Evolutionary conservation across 2,329 filamentous ascomycete species (phyloP).

Genomic region (Berkeleyomyces rouxiae): DNA sequence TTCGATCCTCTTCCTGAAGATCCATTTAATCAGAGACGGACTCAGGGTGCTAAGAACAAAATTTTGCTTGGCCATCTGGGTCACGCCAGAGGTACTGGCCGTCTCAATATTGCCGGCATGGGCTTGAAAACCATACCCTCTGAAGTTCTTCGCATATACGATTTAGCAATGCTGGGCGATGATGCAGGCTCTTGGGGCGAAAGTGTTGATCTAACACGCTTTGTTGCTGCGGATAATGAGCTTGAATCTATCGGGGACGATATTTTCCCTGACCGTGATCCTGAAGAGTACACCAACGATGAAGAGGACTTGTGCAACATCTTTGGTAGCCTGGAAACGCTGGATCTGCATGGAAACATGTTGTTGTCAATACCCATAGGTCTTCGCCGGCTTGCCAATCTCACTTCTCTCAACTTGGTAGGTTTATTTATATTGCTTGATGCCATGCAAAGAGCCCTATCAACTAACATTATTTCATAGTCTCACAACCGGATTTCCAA

Average conservation of each 20-base stretch:
- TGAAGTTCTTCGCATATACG: conserved; percentile 84
- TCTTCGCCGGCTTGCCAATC: conserved; percentile 50
- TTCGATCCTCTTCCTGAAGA: conserved; percentile 24
- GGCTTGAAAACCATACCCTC: conserved; percentile 61
- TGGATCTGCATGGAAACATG: conserved; percentile 77
- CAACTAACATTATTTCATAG: conserved; percentile 24
- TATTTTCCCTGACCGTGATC: conserved; percentile 59
- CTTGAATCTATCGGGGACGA: conserved; percentile 55
- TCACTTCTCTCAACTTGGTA: conserved; percentile 73
- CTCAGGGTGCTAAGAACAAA: conserved; percentile 42
- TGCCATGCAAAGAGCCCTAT: neutral
- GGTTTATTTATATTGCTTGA: conserved; percentile 18
- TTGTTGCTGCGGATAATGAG: conserved; percentile 83
- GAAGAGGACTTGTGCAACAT: conserved; percentile 56
- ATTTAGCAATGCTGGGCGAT: conserved; percentile 48
- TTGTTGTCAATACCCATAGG: conserved; percentile 59
- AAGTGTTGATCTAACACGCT: conserved; percentile 67
- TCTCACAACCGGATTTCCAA: conserved; percentile 69
- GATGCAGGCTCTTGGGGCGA: conserved; percentile 69
- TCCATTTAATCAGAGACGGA: conserved; percentile 52
- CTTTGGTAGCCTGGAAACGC: conserved; percentile 62
- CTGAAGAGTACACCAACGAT: conserved; percentile 30
- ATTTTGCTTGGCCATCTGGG: conserved; percentile 58
- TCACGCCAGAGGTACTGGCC: conserved; percentile 57
- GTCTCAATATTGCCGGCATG: conserved; percentile 77